Conservation (phyloP, 225 moss, liverwort and hornwort species). For the Straminergon stramineum region DNA sequence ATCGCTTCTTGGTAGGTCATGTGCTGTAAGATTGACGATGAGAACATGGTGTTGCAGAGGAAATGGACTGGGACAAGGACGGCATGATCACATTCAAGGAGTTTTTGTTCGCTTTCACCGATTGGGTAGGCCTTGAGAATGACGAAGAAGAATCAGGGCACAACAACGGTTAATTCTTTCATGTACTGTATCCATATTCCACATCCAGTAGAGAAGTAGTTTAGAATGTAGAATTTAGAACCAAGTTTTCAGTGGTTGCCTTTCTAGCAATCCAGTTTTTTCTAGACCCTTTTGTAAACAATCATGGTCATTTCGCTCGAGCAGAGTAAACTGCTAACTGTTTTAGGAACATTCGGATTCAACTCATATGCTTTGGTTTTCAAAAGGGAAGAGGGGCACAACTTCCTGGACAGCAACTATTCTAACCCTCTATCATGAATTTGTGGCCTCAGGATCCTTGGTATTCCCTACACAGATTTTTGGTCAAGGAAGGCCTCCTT, state of each 20-base stretch:
- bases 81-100: constrained; percentile 89
- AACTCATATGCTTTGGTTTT: background rate
- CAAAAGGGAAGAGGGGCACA: background rate
- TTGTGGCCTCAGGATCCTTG: background rate
- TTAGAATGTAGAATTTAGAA: constrained; percentile 2
- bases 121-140: constrained; percentile 83
- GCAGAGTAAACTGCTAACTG: background rate
- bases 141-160: constrained; percentile 48
- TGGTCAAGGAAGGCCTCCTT: background rate
- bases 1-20: background rate
- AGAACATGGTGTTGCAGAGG: constrained; percentile 31
- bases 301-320: background rate
- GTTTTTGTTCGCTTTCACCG: constrained; percentile 83
- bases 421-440: background rate
- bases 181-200: constrained; percentile 22
- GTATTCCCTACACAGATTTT: background rate
- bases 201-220: background rate
- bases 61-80: constrained; percentile 96
- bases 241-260: background rate
- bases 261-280: background rate
- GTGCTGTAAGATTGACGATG: background rate
- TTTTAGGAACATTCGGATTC: background rate
- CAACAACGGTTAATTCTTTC: constrained; percentile 2
- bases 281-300: constrained; percentile 9
- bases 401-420: background rate